Evolutionary conservation across 768 basidiomycete genomes (phyloP).

Genomic region (Chalciporus pseudorubinellus): DNA sequence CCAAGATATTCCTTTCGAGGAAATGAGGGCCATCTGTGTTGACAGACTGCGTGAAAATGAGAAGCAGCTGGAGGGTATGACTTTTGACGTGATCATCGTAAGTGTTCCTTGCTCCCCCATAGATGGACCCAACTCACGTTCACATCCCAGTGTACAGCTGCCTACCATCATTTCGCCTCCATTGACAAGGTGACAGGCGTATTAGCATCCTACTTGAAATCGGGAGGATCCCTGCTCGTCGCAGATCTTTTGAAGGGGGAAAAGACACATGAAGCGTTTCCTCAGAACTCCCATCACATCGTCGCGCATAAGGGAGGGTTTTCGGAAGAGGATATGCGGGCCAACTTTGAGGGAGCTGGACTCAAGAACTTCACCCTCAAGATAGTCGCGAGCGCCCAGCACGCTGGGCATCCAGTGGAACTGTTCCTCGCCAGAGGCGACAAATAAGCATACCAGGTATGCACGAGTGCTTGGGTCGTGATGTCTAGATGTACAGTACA

Average conservation of each 20-base stretch:
- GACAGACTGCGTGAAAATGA: constrained; percentile 46
- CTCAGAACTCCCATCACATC: constrained; percentile 36
- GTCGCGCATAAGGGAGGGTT: constrained; percentile 60
- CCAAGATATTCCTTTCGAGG: constrained; percentile 61
- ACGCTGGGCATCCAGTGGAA: constrained; percentile 33
- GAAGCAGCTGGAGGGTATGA: constrained; percentile 47
- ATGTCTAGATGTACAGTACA: too few relatives aligned
- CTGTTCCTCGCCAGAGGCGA: constrained; percentile 60
- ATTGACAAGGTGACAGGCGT: constrained; percentile 48
- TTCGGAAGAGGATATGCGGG: constrained; percentile 44
- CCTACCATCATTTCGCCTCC: constrained; percentile 63
- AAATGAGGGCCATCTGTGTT: constrained; percentile 60
- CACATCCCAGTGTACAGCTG: constrained; percentile 49
- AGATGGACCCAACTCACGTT: background rate
- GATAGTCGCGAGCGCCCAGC: constrained; percentile 30
- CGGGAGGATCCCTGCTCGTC: constrained; percentile 58
- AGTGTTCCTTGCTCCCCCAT: constrained; percentile 28
- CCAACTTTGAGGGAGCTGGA: constrained; percentile 52
- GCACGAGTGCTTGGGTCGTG: too few relatives aligned
- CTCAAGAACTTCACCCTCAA: constrained; percentile 45
- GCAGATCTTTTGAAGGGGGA: constrained; percentile 46
- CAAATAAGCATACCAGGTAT: constrained; percentile 30
- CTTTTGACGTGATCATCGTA: constrained; percentile 73
- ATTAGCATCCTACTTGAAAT: constrained; percentile 57
- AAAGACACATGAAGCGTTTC: constrained; percentile 25